Conservation (phyloP, 768 basidiomycete genomes). For the Pleurotus giganteus region DNA sequence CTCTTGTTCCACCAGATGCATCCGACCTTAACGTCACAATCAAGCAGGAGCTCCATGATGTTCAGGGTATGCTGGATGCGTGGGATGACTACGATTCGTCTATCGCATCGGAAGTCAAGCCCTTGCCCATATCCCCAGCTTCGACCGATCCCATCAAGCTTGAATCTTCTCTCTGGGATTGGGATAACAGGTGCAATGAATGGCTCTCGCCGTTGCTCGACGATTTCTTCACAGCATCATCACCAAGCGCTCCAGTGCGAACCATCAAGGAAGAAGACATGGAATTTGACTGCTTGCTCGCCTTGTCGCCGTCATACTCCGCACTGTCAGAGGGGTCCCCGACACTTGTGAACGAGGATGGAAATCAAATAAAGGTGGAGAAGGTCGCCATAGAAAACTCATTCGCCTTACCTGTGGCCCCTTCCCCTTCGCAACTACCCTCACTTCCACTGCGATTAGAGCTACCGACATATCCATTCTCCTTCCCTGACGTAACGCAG, state of each 20-base stretch:
- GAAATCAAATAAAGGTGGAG: background rate
- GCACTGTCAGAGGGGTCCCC: slow-evolving; percentile 11
- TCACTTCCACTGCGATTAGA: slow-evolving; percentile 20
- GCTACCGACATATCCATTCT: slow-evolving; percentile 17
- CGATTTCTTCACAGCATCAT: slow-evolving; percentile 16
- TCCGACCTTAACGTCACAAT: slow-evolving; percentile 26
- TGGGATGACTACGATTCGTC: slow-evolving; percentile 64
- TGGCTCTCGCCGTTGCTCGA: slow-evolving; percentile 30
- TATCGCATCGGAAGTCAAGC: slow-evolving; percentile 36
- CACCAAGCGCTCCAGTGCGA: background rate
- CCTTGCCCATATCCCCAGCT: slow-evolving; percentile 41
- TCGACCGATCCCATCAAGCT: slow-evolving; percentile 35
- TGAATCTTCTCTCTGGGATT: slow-evolving; percentile 47
- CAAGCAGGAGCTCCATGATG: slow-evolving; percentile 61
- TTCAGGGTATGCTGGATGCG: slow-evolving; percentile 62
- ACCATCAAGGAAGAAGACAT: slow-evolving; percentile 48
- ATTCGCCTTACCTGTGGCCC: slow-evolving; percentile 2
- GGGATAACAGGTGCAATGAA: slow-evolving; percentile 30
- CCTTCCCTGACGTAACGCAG: slow-evolving; percentile 16
- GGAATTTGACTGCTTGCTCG: slow-evolving; percentile 37
- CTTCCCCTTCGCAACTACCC: slow-evolving; percentile 16
- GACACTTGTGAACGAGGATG: background rate
- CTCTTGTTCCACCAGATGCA: slow-evolving; percentile 25
- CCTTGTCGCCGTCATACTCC: slow-evolving; percentile 19
- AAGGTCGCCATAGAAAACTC: background rate